These are phyloP conservation scores for Telfairia occidentalis DNA, from an alignment of 331 rosid species.

Conservation along the genomic window DNA sequence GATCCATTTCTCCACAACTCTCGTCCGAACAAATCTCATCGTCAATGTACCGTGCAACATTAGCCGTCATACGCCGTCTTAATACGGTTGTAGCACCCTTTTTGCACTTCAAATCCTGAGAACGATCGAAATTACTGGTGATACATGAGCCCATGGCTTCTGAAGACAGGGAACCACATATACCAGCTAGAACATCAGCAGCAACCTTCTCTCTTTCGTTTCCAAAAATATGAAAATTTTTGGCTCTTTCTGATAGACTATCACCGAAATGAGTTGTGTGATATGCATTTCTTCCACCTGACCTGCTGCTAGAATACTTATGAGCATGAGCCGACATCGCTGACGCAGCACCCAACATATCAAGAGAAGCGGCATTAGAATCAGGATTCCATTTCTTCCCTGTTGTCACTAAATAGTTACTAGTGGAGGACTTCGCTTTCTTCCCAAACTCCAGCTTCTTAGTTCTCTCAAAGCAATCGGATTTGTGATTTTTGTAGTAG, in stretches of 20 bases:
- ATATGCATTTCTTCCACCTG: conserved; percentile 30
- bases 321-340: conserved; percentile 50
- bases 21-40: conserved; percentile 84
- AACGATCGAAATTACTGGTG: conserved; percentile 27
- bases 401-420: conserved; percentile 40
- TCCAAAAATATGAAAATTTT: conserved; percentile 40
- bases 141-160: conserved; percentile 83
- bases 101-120: conserved; percentile 9
- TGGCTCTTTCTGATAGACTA: conserved; percentile 27
- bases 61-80: conserved; percentile 33
- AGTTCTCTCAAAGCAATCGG: conserved; percentile 55
- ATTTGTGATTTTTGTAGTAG: conserved; percentile 88
- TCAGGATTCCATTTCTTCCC: conserved; percentile 76
- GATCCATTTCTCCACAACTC: conserved; percentile 87
- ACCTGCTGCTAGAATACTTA: conserved; percentile 35
- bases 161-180: conserved; percentile 68
- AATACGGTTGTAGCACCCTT: conserved; percentile 18
- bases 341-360: conserved; percentile 81
- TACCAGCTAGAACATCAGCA: conserved; percentile 90
- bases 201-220: conserved; percentile 80
- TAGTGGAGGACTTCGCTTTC: conserved; percentile 41
- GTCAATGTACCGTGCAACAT: conserved; percentile 35
- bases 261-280: conserved; percentile 30
- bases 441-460: conserved; percentile 39
- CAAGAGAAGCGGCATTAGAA: conserved; percentile 60